Evolutionary conservation across 495 filamentous ascomycete species (phyloP).

Genomic region (Podospora sp.): DNA sequence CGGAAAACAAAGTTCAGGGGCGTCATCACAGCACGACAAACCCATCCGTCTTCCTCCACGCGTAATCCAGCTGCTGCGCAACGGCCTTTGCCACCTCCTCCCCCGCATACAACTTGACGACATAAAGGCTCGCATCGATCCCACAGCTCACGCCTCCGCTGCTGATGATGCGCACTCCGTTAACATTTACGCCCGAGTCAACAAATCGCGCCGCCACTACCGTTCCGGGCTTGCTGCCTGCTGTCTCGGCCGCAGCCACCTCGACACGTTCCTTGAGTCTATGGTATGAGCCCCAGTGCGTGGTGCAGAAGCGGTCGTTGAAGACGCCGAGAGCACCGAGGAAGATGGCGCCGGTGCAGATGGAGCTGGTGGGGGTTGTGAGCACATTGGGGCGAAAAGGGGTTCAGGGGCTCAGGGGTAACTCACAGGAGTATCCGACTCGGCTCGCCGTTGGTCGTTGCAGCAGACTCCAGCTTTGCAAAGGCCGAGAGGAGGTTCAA

Average conservation of each 20-base stretch:
- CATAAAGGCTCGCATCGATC: conserved; percentile 19
- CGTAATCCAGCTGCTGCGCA: conserved; percentile 19
- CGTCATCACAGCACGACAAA: background rate
- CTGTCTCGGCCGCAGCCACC: background rate
- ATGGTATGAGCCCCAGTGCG: conserved; percentile 16
- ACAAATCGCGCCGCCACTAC: conserved; percentile 22
- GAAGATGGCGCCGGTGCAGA: conserved; percentile 24
- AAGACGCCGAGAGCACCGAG: conserved; percentile 20
- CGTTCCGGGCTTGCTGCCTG: background rate
- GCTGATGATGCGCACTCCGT: conserved; percentile 21
- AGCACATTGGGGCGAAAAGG: background rate
- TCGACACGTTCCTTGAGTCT: background rate
- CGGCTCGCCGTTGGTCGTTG: background rate
- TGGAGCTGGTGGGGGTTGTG: background rate
- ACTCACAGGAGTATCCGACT: conserved; percentile 15
- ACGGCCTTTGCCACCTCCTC: conserved; percentile 13
- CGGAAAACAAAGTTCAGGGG: too few species aligned
- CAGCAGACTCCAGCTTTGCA: background rate
- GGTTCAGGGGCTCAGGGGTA: background rate
- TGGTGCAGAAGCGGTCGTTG: conserved; percentile 20
- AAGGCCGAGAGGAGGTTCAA: conserved; percentile 1
- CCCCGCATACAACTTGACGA: conserved; percentile 10
- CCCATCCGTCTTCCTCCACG: conserved; percentile 24
- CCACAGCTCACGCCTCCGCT: conserved; percentile 23
- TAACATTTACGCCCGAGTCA: conserved; percentile 13